These are phyloP conservation scores for Coemansia sp. DNA, from an alignment of 192 early-diverging fungal species.

Conservation along the genomic window DNA sequence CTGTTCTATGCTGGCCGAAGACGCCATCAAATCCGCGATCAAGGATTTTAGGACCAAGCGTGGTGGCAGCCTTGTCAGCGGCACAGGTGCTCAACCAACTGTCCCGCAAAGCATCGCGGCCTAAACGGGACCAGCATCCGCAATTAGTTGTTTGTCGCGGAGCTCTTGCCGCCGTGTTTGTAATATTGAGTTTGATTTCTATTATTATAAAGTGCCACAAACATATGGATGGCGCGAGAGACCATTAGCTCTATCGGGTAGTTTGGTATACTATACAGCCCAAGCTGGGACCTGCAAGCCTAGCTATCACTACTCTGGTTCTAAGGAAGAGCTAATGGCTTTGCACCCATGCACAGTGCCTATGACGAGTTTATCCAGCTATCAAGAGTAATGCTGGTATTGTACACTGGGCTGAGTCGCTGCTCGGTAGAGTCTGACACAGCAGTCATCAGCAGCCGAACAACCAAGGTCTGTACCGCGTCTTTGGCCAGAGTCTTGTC, in stretches of 20 bases:
- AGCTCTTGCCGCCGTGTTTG: not conserved
- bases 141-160: too few relatives aligned
- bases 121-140: not conserved
- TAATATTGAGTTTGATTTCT: not conserved
- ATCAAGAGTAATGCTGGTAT: not conserved
- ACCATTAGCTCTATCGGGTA: too few relatives aligned
- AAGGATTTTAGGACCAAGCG: constrained; percentile 92
- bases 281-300: too few relatives aligned
- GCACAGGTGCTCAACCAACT: constrained; percentile 3
- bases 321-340: too few relatives aligned
- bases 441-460: constrained; percentile 26
- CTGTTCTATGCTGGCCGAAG: constrained; percentile 99
- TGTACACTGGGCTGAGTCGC: not conserved
- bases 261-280: too few relatives aligned
- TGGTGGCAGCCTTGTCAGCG: constrained; percentile 30
- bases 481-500: constrained; percentile 49
- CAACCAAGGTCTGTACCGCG: constrained; percentile 31
- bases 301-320: too few relatives aligned
- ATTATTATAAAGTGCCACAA: not conserved
- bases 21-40: constrained; percentile 98
- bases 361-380: not conserved
- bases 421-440: constrained; percentile 5
- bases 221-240: too few relatives aligned
- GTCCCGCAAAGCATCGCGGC: constrained; percentile 4
- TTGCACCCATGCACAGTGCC: too few relatives aligned